Evolutionary conservation across 2,329 filamentous ascomycete species (phyloP).

Genomic region (Epichloe elymi): DNA sequence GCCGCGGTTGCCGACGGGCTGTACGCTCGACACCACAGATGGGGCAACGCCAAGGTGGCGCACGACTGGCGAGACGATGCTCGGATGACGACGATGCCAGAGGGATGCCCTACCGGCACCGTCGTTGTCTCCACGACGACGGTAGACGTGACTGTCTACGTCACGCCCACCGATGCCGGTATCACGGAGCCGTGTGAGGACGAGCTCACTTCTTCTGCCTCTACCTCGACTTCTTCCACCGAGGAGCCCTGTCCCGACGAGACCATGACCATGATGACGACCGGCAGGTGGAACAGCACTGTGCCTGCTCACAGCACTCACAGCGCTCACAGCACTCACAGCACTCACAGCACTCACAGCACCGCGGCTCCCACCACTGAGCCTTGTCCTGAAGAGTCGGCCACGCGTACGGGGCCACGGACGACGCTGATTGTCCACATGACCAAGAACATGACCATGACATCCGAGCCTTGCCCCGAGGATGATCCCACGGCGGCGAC

Average conservation of each 20-base stretch:
- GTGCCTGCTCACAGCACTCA: background rate
- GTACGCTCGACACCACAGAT: background rate
- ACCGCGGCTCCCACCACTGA: background rate
- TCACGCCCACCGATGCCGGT: slow-evolving; percentile 15
- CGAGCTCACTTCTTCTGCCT: background rate
- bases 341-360: too few relatives aligned
- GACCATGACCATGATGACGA: background rate
- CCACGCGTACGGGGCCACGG: background rate
- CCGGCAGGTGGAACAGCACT: background rate
- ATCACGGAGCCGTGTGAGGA: background rate
- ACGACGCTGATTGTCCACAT: background rate
- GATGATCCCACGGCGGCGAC: background rate
- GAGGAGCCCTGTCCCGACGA: background rate
- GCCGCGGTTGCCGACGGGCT: background rate
- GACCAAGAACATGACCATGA: background rate
- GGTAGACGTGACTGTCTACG: slow-evolving; percentile 19
- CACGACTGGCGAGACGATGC: background rate
- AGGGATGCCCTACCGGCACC: slow-evolving; percentile 13
- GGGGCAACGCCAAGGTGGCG: background rate
- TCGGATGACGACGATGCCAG: background rate
- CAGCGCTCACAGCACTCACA: too few relatives aligned
- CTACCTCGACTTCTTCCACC: background rate
- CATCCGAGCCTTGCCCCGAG: slow-evolving; percentile 3
- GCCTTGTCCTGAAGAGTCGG: background rate
- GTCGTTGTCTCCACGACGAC: slow-evolving; percentile 18